Evolutionary conservation across 805 yeast genomes (phyloP).

Genomic region (Candida fluviatilis): DNA sequence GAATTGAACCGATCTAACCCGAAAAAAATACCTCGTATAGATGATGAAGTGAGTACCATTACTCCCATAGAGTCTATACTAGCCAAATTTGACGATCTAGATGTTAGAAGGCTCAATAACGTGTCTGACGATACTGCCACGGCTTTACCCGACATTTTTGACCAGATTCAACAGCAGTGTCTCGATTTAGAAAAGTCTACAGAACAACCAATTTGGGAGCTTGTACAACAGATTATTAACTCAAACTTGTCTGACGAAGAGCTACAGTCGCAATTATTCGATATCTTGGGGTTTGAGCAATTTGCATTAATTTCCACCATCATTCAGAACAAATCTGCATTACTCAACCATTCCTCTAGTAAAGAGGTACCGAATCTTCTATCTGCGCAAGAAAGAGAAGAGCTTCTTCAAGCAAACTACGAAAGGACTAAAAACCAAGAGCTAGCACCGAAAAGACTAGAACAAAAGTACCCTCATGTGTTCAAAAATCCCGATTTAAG

Average conservation of each 20-base stretch:
- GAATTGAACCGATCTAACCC: slow-evolving; percentile 16
- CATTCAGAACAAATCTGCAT: slow-evolving; percentile 40
- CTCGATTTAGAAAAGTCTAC: slow-evolving; percentile 24
- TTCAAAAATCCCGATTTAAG: slow-evolving; percentile 67
- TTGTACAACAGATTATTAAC: slow-evolving; percentile 20
- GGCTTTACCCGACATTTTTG: slow-evolving; percentile 6
- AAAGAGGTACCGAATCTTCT: slow-evolving; percentile 21
- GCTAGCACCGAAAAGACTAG: slow-evolving; percentile 42
- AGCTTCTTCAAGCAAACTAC: slow-evolving; percentile 49
- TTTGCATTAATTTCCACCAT: slow-evolving; percentile 71
- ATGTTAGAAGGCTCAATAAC: slow-evolving; percentile 20
- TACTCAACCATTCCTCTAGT: slow-evolving; percentile 10
- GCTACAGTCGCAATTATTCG: slow-evolving; percentile 69
- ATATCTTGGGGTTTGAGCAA: slow-evolving; percentile 80
- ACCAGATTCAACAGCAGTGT: slow-evolving; percentile 27
- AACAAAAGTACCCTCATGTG: slow-evolving; percentile 79
- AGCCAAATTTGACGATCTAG: slow-evolving; percentile 35
- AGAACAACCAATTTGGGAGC: slow-evolving; percentile 3
- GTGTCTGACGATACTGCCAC: slow-evolving; percentile 7
- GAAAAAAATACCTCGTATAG: slow-evolving; percentile 33
- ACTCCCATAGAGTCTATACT: slow-evolving; percentile 30
- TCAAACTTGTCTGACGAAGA: slow-evolving; percentile 48
- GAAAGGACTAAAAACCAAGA: slow-evolving; percentile 45
- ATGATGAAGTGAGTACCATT: slow-evolving; percentile 26
- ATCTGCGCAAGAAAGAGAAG: slow-evolving; percentile 52